Percentiles rank a stretch among this genome's conserved stretches.
Evolutionary conservation across 2,329 filamentous ascomycete genomes (phyloP).

Genomic region (Zopfia rhizophila): DNA sequence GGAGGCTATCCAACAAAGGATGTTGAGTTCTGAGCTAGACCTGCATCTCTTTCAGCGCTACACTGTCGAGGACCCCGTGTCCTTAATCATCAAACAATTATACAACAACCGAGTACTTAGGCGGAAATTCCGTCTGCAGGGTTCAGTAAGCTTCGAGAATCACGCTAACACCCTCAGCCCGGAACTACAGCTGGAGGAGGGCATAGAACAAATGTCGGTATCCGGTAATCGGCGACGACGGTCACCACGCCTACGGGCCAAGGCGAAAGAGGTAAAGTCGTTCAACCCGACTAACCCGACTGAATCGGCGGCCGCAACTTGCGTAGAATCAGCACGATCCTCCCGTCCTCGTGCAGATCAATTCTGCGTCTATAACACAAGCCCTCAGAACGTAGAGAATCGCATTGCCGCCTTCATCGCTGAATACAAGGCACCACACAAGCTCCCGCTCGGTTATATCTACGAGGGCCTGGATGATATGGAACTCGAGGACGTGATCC

Average conservation of each 20-base stretch:
- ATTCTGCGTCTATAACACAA: slow-evolving; percentile 48
- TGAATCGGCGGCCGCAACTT: slow-evolving; percentile 4
- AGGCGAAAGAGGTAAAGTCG: neutral
- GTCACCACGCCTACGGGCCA: slow-evolving; percentile 26
- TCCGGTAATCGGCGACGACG: slow-evolving; percentile 16
- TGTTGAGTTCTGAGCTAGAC: slow-evolving; percentile 31
- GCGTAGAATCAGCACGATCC: slow-evolving; percentile 8
- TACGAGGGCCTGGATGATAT: slow-evolving; percentile 55
- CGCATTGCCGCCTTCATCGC: slow-evolving; percentile 40
- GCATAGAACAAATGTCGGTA: slow-evolving; percentile 20
- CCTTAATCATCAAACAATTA: slow-evolving; percentile 23
- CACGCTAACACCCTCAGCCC: slow-evolving; percentile 32
- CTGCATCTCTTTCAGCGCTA: slow-evolving; percentile 26
- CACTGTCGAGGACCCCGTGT: slow-evolving; percentile 27
- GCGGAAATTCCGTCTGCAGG: slow-evolving; percentile 25
- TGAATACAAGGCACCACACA: slow-evolving; percentile 62
- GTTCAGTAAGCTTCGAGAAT: slow-evolving; percentile 31
- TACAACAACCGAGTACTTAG: slow-evolving; percentile 18
- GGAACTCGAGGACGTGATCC: slow-evolving; percentile 54
- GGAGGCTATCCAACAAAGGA: slow-evolving; percentile 14
- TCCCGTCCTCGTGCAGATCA: slow-evolving; percentile 42
- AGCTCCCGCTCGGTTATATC: slow-evolving; percentile 57
- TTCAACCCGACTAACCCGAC: neutral
- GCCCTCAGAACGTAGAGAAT: slow-evolving; percentile 13
- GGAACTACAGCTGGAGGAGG: slow-evolving; percentile 23